phyloP scores from a whole-genome alignment of 371 early-diverging fungal genomes.

The Mortierella sp. region DNA sequence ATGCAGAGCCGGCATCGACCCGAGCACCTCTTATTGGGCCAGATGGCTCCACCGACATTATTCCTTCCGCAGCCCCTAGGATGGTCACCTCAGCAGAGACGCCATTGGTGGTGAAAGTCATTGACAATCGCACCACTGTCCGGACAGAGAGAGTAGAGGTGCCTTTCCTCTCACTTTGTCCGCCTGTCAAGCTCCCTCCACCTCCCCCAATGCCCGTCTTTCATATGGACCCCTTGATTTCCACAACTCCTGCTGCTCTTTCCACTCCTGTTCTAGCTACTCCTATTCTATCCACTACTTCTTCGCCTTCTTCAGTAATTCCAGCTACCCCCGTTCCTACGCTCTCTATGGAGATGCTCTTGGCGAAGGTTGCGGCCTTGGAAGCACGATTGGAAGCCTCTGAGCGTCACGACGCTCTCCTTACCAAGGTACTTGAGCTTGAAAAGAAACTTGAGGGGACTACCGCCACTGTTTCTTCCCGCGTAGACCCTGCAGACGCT shows the following conservation, averaged over 20 bases:
- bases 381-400: slow-evolving; percentile 33
- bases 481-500: background rate
- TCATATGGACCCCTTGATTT: background rate
- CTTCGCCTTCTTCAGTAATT: background rate
- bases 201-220: background rate
- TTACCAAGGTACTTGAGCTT: slow-evolving; percentile 27
- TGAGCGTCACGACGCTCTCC: slow-evolving; percentile 30
- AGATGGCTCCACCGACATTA: slow-evolving; percentile 17
- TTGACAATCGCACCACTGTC: slow-evolving; percentile 16
- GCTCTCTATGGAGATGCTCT: slow-evolving; percentile 21
- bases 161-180: slow-evolving; percentile 8
- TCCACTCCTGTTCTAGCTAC: background rate
- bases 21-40: slow-evolving; percentile 7
- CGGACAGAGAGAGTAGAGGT: slow-evolving; percentile 19
- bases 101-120: slow-evolving; percentile 3
- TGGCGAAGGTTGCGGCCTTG: slow-evolving; percentile 28
- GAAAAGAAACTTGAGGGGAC: slow-evolving; percentile 30
- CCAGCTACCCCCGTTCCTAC: background rate
- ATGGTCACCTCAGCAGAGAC: slow-evolving; percentile 16
- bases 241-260: background rate
- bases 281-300: background rate
- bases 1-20: background rate
- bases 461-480: background rate
- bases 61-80: slow-evolving; percentile 15
- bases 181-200: slow-evolving; percentile 17